Conservation (phyloP, 129 eudicot genomes). For the carrot (Daucus carota) region DH1_v3.0 NC_030382.2:45239501-45240000, state of each 20-base stretch:
- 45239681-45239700: background rate
- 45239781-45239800: background rate
- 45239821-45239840: background rate
- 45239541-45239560: constrained; percentile 91
- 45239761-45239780: background rate
- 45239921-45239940: too few relatives aligned
- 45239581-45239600: constrained; percentile 94
- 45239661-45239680: background rate
- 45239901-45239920: too few relatives aligned
- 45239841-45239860: background rate
- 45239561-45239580: constrained; percentile 87
- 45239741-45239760: background rate
- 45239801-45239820: background rate
- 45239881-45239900: too few relatives aligned
- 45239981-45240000: background rate
- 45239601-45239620: constrained; percentile 14
- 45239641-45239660: constrained; percentile 3
- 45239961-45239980: background rate
- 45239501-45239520: constrained; percentile 88
- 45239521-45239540: constrained; percentile 86
- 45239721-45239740: background rate
- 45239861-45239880: too few relatives aligned
- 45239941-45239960: background rate
- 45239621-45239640: background rate
- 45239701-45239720: background rate